Conservation (phyloP, 306 rosid species). For the Glycine soja region DNA sequence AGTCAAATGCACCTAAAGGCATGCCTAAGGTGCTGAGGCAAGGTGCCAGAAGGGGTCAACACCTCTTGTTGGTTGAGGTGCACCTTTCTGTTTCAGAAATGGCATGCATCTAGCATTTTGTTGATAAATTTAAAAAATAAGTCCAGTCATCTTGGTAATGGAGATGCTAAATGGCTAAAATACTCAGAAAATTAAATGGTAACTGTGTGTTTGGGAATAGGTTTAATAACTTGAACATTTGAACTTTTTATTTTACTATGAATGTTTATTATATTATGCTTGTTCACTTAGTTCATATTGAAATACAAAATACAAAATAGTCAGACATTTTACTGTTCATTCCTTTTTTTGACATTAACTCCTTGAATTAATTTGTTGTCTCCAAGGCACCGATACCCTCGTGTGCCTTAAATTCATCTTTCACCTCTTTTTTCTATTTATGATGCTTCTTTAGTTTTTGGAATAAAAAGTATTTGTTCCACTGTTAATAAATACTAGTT, state of each 20-base stretch:
- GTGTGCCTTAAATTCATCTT: not conserved
- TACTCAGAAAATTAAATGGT: not conserved
- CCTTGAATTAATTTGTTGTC: not conserved
- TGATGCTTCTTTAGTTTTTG: not conserved
- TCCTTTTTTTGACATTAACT: not conserved
- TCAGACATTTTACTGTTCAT: not conserved
- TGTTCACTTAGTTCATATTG: not conserved
- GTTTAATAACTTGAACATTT: not conserved
- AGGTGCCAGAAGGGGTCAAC: not conserved
- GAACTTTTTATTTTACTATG: not conserved
- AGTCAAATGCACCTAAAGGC: too few species aligned
- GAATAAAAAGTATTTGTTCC: not conserved
- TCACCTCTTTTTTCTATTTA: not conserved
- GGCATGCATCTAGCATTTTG: not conserved
- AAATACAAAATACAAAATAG: not conserved
- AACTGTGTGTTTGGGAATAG: not conserved
- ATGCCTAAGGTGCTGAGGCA: too few species aligned
- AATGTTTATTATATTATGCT: conserved; percentile 6
- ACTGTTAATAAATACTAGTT: not conserved
- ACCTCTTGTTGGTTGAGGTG: not conserved
- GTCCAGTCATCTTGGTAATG: not conserved
- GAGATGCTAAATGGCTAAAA: not conserved
- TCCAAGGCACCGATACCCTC: not conserved
- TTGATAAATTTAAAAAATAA: not conserved
- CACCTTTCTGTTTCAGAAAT: not conserved